Base-by-base conservation (phyloP, 2,329 filamentous ascomycete species). In the Plenodomus tracheiphilus region DNA sequence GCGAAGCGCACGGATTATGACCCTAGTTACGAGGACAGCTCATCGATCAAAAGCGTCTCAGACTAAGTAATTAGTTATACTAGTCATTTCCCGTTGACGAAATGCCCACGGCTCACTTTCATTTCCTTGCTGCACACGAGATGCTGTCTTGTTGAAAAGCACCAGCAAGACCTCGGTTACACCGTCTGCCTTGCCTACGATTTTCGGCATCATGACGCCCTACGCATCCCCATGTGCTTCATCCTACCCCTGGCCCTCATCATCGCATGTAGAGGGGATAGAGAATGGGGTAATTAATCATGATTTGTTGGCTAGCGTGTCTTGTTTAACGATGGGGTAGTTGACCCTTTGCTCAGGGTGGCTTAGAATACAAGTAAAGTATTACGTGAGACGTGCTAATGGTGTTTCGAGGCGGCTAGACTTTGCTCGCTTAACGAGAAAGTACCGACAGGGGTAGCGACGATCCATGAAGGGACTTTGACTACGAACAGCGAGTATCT, bases 221-320 rank as follows among this genome's bases (percentile, higher is more conserved):
- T 58, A 47, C 56, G 54, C 45, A 52, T 40, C 42, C 56, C 56
- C 34, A 60, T 52, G 47, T 55, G 28, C 53, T 43, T 54, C 43
- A 51, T 30, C 32, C 46, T 55, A 46, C 46, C 51, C 22, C 47
- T 51, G 20, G 41, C 49, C 39, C 16, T 54, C 43, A 62, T 47
- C 40, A 57, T 38, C 52, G n/a, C n/a, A n/a, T n/a, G n/a, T n/a
- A n/a, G n/a, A n/a, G n/a, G n/a, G n/a, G n/a, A n/a, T n/a, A n/a
- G n/a, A n/a, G n/a, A n/a, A n/a, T n/a, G n/a, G n/a, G n/a, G n/a
- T n/a, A n/a, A n/a, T n/a, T n/a, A n/a, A n/a, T n/a, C n/a, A n/a
- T n/a, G n/a, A n/a, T n/a, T n/a, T n/a, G n/a, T n/a, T n/a, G n/a
- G n/a, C n/a, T n/a, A n/a, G n/a, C n/a, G n/a, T n/a, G n/a, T n/a